Base-by-base conservation (phyloP, 192 early-diverging fungal genomes). In the Rhizophagus clarus region DNA sequence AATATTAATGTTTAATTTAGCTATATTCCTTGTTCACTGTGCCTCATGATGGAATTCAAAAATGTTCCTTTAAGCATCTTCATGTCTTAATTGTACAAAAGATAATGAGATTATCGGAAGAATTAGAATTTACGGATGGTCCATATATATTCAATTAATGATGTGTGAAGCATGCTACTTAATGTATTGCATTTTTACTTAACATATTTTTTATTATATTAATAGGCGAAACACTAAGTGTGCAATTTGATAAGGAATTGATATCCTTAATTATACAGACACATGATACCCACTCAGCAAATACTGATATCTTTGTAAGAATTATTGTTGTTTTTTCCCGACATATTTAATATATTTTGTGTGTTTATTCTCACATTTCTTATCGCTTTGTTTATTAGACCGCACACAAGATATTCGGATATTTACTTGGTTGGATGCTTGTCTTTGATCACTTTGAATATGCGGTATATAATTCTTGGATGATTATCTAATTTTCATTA, bases 401-500 rank as follows among this genome's bases (percentile, higher is more conserved):
- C 7, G 68, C 32, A 3, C 68, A 91, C 75, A 61, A 81, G 10
- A 85, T 83, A 0, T 84, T 94, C 28, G 92, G 95, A 22, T 91
- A 92, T 77, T 82, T 96, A 3, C 81, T 94, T 45, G 83, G 89
- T 7, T 95, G 94, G 91, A 89, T 93, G 86, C 83, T 91, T 6
- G 72, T 95, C 14, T 91, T 95, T 73, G 92, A 92, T 77, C 91
- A 95, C 34, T 94, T 96, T 81, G 87, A 90, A 32, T 91, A 94
- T 79, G 89, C 92, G 56, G 94, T 95, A 88, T 84, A 85, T 81
- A 31, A 22, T 14, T 45, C 45, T 31, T 20, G 28, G 26, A 62
- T 42, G 12, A 47, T 64, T 37, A n/a, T 62, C 9, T n/a, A 45
- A 17, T 56, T 79, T 34, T 78, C 14, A n/a, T 22, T 34, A 2